These are phyloP conservation scores for Microbotryum silenes-acaulis DNA, from an alignment of 1,284 basidiomycete genomes.

Conservation along the genomic window DNA sequence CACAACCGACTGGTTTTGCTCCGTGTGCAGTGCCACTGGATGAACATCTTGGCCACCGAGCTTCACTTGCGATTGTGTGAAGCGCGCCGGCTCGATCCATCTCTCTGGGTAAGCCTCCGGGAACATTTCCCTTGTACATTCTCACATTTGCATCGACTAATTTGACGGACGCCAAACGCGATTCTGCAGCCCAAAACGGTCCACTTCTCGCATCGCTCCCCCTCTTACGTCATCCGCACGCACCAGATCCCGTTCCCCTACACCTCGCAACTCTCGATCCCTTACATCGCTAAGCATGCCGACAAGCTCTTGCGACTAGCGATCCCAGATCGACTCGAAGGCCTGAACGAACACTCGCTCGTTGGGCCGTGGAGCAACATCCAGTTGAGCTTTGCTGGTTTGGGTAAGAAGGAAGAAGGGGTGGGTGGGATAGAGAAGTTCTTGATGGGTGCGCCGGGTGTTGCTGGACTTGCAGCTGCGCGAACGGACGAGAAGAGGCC, in stretches of 20 bases:
- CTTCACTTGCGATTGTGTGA: slow-evolving; percentile 75
- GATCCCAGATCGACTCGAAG: slow-evolving; percentile 47
- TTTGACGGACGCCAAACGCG: background rate
- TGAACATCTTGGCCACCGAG: slow-evolving; percentile 81
- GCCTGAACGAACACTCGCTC: slow-evolving; percentile 15
- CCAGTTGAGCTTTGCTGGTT: slow-evolving; percentile 69
- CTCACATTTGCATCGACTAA: background rate
- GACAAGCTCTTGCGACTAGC: slow-evolving; percentile 77
- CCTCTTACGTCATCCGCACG: slow-evolving; percentile 29
- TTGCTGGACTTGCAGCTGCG: background rate
- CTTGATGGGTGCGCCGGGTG: slow-evolving; percentile 46
- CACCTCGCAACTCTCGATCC: slow-evolving; percentile 30
- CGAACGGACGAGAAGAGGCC: background rate
- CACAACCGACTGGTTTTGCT: background rate
- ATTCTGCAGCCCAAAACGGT: slow-evolving; percentile 67
- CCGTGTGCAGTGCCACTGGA: slow-evolving; percentile 61
- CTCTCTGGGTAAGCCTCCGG: slow-evolving; percentile 52
- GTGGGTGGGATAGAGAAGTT: slow-evolving; percentile 83
- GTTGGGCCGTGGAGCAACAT: slow-evolving; percentile 57
- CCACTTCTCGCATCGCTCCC: slow-evolving; percentile 61
- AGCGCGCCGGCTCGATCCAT: slow-evolving; percentile 61
- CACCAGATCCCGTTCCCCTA: slow-evolving; percentile 38
- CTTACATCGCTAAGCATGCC: slow-evolving; percentile 62
- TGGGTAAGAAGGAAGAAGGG: slow-evolving; percentile 69
- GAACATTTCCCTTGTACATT: background rate